Percentiles rank a stretch among this genome's conserved stretches.
phyloP scores from a whole-genome alignment of 2,329 filamentous ascomycete genomes.

The Lomentospora prolificans region DNA sequence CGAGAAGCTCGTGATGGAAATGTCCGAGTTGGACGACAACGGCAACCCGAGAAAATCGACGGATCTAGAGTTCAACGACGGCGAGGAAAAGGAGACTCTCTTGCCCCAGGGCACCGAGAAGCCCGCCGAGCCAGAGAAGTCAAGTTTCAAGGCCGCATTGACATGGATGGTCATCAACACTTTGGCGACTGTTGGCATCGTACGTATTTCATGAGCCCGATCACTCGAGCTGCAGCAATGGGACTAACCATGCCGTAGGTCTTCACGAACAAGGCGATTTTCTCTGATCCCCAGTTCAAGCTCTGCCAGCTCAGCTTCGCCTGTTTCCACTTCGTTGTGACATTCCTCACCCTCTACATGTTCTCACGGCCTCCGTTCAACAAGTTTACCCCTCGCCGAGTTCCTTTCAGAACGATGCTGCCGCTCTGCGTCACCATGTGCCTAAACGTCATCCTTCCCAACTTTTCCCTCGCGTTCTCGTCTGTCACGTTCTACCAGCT shows the following conservation, averaged over 20 bases:
- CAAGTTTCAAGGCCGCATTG: conserved; percentile 27
- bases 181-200: conserved; percentile 52
- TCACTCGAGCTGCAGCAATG: no score
- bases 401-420: conserved; percentile 45
- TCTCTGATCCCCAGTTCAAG: conserved; percentile 51
- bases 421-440: conserved; percentile 59
- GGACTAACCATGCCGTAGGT: no score
- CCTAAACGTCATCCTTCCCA: conserved; percentile 59
- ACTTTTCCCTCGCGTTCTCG: conserved; percentile 57
- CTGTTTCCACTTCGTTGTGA: conserved; percentile 59
- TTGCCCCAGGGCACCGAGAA: conserved; percentile 25
- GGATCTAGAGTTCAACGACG: conserved; percentile 13
- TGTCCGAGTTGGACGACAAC: conserved; percentile 12
- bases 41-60: not conserved
- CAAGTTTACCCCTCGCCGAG: conserved; percentile 49
- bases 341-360: conserved; percentile 51
- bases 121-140: conserved; percentile 22
- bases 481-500: conserved; percentile 63
- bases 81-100: conserved; percentile 30
- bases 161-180: conserved; percentile 54
- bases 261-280: conserved; percentile 63
- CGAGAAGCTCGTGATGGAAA: conserved; percentile 19
- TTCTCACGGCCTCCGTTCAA: conserved; percentile 48
- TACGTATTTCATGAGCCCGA: conserved; percentile 23
- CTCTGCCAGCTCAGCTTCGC: conserved; percentile 57